Evolutionary conservation across 768 basidiomycete species (phyloP).

Genomic region (Rickenella mellea): DNA sequence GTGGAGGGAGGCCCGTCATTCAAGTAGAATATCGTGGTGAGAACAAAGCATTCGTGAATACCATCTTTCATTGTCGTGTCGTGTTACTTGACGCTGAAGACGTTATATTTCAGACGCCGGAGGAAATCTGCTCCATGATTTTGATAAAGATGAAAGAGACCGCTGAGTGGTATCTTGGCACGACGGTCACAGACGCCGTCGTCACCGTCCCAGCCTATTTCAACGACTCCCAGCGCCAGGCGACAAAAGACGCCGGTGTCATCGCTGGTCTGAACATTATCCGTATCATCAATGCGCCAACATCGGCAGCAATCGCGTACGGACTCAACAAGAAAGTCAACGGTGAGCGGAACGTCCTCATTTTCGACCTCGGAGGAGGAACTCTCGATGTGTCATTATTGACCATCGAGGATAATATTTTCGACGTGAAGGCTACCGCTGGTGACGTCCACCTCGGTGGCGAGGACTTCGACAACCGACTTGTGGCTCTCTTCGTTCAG

Average conservation of each 20-base stretch:
- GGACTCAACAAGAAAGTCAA: constrained; percentile 91
- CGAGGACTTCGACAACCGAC: constrained; percentile 96
- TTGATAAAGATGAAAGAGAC: constrained; percentile 97
- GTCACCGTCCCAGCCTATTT: constrained; percentile 97
- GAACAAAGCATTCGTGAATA: constrained; percentile 80
- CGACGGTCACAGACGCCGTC: constrained; percentile 78
- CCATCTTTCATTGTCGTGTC: neutral
- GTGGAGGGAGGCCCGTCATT: constrained; percentile 81
- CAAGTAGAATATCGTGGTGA: constrained; percentile 88
- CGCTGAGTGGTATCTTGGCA: constrained; percentile 92
- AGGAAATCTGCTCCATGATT: constrained; percentile 98
- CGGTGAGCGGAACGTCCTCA: constrained; percentile 91
- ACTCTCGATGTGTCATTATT: constrained; percentile 96
- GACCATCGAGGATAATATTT: constrained; percentile 95
- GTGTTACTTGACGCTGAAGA: constrained; percentile 12
- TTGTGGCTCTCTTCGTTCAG: constrained; percentile 93
- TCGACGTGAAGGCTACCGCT: constrained; percentile 96
- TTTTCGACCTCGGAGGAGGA: constrained; percentile 97
- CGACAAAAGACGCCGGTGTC: constrained; percentile 94
- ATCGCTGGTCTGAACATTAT: constrained; percentile 93
- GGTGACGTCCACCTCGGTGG: constrained; percentile 98
- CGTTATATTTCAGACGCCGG: constrained; percentile 60
- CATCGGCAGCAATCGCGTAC: constrained; percentile 96
- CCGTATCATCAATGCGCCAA: constrained; percentile 98
- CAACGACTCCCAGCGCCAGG: constrained; percentile 98